Conservation (phyloP, 1,284 basidiomycete genomes). For the Gymnopus androsaceus region DNA sequence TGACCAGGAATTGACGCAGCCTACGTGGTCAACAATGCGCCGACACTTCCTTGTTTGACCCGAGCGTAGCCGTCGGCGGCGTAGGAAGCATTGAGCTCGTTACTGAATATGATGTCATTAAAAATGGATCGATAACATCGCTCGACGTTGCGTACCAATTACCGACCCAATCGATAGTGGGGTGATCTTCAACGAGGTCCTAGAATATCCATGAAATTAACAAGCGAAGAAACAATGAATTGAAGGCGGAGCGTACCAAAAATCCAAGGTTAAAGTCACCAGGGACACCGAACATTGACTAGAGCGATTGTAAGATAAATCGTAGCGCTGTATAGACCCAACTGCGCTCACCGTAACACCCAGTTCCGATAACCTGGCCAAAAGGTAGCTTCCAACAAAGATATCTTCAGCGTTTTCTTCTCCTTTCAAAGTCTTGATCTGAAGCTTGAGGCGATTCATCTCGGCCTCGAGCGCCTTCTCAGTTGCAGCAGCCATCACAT, state of each 20-base stretch:
- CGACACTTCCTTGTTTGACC: conserved; percentile 72
- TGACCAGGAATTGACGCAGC: conserved; percentile 13
- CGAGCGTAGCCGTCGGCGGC: conserved; percentile 95
- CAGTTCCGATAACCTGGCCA: conserved; percentile 70
- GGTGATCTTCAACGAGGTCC: conserved; percentile 87
- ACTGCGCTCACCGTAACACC: conserved; percentile 57
- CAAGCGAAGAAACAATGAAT: background rate
- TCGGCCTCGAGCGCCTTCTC: conserved; percentile 47
- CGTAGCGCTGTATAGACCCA: background rate
- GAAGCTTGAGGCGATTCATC: conserved; percentile 53
- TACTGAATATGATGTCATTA: conserved; percentile 45
- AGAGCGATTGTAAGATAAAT: conserved; percentile 18
- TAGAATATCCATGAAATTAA: conserved; percentile 26
- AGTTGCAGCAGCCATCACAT: conserved; percentile 30
- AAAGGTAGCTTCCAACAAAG: conserved; percentile 69
- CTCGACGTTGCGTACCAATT: conserved; percentile 59
- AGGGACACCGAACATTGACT: conserved; percentile 86
- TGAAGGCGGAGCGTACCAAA: conserved; percentile 43
- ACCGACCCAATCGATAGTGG: conserved; percentile 84
- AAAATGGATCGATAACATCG: background rate
- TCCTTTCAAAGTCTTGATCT: conserved; percentile 47
- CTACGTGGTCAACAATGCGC: conserved; percentile 78
- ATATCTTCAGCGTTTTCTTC: conserved; percentile 48
- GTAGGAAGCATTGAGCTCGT: conserved; percentile 87
- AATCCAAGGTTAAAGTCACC: conserved; percentile 93